Evolutionary conservation across 768 basidiomycete species (phyloP).

Genomic region (Arthromyces matolae): DNA sequence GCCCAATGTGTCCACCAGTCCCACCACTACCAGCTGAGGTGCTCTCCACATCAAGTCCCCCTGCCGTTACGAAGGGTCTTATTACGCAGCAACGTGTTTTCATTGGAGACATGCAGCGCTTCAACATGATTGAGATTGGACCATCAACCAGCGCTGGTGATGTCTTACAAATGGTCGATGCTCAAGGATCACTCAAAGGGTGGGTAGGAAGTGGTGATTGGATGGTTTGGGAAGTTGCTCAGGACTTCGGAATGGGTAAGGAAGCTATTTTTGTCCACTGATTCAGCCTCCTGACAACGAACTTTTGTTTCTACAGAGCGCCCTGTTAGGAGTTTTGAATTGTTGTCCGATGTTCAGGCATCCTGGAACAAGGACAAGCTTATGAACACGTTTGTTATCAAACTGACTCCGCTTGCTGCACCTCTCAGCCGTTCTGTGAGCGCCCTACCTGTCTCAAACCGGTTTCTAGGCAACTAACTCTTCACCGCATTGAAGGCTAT

Average conservation of each 20-base stretch:
- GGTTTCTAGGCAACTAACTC: slow-evolving; percentile 6
- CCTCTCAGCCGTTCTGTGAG: slow-evolving; percentile 59
- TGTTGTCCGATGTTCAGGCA: slow-evolving; percentile 70
- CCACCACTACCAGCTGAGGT: slow-evolving; percentile 36
- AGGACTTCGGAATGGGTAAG: slow-evolving; percentile 91
- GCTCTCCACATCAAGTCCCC: slow-evolving; percentile 29
- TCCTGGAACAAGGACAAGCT: slow-evolving; percentile 87
- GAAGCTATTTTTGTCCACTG: slow-evolving; percentile 8
- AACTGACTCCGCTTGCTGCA: slow-evolving; percentile 61
- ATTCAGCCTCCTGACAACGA: slow-evolving; percentile 8
- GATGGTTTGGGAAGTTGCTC: slow-evolving; percentile 89
- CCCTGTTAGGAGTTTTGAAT: slow-evolving; percentile 83
- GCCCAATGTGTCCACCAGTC: slow-evolving; percentile 29
- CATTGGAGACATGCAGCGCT: slow-evolving; percentile 72
- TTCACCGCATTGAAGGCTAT: slow-evolving; percentile 26
- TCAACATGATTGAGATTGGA: slow-evolving; percentile 68
- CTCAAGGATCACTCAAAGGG: slow-evolving; percentile 62
- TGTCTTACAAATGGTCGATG: slow-evolving; percentile 61
- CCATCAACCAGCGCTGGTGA: slow-evolving; percentile 68
- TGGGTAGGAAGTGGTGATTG: slow-evolving; percentile 63
- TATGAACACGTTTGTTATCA: slow-evolving; percentile 78
- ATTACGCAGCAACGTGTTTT: slow-evolving; percentile 70
- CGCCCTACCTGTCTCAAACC: slow-evolving; percentile 8
- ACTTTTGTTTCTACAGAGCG: slow-evolving; percentile 57
- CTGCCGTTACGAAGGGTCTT: slow-evolving; percentile 19